A percentile compares a stretch with the other conserved stretches of the same genome.
Evolutionary conservation across 805 yeast genomes (phyloP).

Genomic region (Candida maris): DNA sequence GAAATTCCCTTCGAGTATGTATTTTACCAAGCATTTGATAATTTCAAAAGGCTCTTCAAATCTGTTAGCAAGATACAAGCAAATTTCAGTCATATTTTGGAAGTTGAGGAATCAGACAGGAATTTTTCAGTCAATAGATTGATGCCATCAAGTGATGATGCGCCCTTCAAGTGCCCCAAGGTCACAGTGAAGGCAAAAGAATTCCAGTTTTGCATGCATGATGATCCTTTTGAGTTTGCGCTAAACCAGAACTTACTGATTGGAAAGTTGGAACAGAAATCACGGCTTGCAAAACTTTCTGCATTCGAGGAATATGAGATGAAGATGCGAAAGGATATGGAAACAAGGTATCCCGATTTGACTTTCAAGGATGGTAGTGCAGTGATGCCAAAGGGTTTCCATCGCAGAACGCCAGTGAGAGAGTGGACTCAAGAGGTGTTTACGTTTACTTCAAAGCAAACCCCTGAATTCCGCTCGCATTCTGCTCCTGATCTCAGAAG

Average conservation of each 20-base stretch:
- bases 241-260: constrained; percentile 60
- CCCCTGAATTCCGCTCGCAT: neutral
- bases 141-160: constrained; percentile 33
- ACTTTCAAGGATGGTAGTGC: constrained; percentile 22
- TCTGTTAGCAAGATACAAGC: constrained; percentile 54
- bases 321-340: constrained; percentile 18
- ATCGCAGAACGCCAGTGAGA: neutral
- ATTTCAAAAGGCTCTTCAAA: constrained; percentile 69
- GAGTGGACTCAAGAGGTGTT: neutral
- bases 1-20: constrained; percentile 71
- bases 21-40: constrained; percentile 76
- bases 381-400: constrained; percentile 8
- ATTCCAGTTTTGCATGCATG: constrained; percentile 67
- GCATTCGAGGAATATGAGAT: constrained; percentile 22
- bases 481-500: neutral
- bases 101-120: constrained; percentile 15
- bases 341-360: constrained; percentile 31
- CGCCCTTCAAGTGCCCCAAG: constrained; percentile 49
- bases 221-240: constrained; percentile 85
- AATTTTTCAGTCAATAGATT: constrained; percentile 32
- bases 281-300: constrained; percentile 47
- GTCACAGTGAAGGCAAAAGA: constrained; percentile 52
- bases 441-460: neutral
- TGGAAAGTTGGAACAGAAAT: constrained; percentile 63
- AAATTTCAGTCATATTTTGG: constrained; percentile 25